Percentiles rank a stretch among this genome's conserved stretches.
phyloP scores from a whole-genome alignment of 2,329 filamentous ascomycete species.

The Xylariales sp. region DNA sequence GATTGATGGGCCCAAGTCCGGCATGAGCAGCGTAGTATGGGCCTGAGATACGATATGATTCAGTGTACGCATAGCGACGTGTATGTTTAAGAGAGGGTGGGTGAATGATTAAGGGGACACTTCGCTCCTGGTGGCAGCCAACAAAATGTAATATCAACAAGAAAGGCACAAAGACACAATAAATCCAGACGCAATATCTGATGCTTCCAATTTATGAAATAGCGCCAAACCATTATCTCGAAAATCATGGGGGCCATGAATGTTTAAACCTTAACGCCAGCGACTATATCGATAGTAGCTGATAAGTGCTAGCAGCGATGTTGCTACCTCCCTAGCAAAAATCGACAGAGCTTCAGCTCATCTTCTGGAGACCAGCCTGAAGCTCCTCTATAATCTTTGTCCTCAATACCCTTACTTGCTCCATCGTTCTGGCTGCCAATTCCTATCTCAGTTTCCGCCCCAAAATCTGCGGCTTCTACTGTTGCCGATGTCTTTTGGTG shows the following conservation, averaged over 20 bases:
- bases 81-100: not conserved
- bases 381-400: conserved; percentile 6
- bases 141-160: too few species aligned
- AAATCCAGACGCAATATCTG: too few species aligned
- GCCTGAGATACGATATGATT: conserved; percentile 24
- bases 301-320: too few species aligned
- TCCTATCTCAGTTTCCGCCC: not conserved
- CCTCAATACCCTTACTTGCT: not conserved
- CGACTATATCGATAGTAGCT: too few species aligned
- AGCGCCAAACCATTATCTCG: too few species aligned
- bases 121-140: too few species aligned
- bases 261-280: too few species aligned
- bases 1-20: conserved; percentile 29
- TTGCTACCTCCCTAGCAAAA: too few species aligned
- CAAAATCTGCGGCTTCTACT: conserved; percentile 3
- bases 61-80: not conserved
- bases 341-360: not conserved
- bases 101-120: too few species aligned
- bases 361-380: conserved; percentile 4
- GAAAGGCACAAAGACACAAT: too few species aligned
- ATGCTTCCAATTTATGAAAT: too few species aligned
- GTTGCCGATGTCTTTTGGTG: conserved; percentile 1
- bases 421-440: not conserved
- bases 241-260: too few species aligned
- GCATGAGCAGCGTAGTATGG: conserved; percentile 33